phyloP scores from a whole-genome alignment of 331 rosid genomes.

The Telfairia occidentalis region DNA sequence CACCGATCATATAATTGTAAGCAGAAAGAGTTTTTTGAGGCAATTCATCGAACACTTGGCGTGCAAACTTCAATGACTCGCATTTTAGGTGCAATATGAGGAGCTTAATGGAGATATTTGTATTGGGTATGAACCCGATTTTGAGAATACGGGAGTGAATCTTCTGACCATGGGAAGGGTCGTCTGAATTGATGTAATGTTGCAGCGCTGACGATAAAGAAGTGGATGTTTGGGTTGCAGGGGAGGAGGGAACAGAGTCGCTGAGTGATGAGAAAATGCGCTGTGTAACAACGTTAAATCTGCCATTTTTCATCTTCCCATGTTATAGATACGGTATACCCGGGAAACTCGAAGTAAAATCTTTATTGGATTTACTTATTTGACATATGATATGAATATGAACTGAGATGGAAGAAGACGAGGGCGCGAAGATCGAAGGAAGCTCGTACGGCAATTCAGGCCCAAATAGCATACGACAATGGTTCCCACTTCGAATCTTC shows the following conservation, averaged over 20 bases:
- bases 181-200: conserved; percentile 54
- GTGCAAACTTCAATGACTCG: conserved; percentile 45
- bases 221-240: conserved; percentile 14
- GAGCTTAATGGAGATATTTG: conserved; percentile 65
- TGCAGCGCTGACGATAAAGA: conserved; percentile 43
- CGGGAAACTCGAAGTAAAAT: no score
- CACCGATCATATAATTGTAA: conserved; percentile 66
- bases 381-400: no score
- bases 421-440: background rate
- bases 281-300: conserved; percentile 3
- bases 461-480: background rate
- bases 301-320: conserved; percentile 26
- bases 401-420: background rate
- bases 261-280: conserved; percentile 17
- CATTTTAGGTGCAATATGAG: conserved; percentile 53
- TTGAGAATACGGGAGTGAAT: conserved; percentile 63
- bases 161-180: conserved; percentile 58
- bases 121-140: conserved; percentile 63
- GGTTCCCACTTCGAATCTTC: background rate
- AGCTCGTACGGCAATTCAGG: background rate
- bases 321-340: no score
- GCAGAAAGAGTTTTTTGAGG: conserved; percentile 47
- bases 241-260: background rate
- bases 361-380: no score
- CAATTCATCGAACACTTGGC: conserved; percentile 63